These are phyloP conservation scores for Pichia terricola DNA, from an alignment of 1,139 yeast species.

Conservation along the genomic window DNA sequence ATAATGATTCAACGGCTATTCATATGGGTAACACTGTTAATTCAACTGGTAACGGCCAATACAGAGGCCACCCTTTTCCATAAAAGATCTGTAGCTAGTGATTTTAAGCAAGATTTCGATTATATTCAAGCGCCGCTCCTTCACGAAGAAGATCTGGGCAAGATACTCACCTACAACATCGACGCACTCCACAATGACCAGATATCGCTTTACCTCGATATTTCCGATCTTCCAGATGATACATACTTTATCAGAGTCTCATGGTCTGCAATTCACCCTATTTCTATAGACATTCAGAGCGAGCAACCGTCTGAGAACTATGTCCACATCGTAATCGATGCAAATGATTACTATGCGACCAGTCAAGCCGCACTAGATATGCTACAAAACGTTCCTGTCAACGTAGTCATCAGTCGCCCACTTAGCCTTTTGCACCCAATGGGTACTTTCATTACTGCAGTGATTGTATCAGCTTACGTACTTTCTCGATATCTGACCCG, in stretches of 20 bases:
- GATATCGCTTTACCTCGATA: neutral
- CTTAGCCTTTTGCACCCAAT: no score
- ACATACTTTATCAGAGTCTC: constrained; percentile 12
- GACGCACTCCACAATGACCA: neutral
- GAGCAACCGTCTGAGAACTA: neutral
- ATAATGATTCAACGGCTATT: no score
- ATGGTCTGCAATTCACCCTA: constrained; percentile 21
- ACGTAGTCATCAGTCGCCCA: no score
- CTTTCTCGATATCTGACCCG: no score
- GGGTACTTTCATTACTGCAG: no score
- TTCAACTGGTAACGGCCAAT: neutral
- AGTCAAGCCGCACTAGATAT: no score
- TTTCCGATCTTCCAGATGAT: neutral
- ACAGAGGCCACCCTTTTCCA: neutral
- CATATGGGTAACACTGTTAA: no score
- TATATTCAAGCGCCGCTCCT: no score
- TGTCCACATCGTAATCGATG: neutral
- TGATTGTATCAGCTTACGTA: no score
- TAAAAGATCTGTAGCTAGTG: no score
- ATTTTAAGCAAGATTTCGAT: no score
- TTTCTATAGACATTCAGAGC: constrained; percentile 7
- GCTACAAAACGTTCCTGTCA: no score
- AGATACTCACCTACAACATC: neutral
- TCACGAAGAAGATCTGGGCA: neutral
- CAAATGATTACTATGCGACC: neutral